Evolutionary conservation across 176 grass and related monocot species (phyloP).

Genomic region (Tillandsia fasciculata): DNA sequence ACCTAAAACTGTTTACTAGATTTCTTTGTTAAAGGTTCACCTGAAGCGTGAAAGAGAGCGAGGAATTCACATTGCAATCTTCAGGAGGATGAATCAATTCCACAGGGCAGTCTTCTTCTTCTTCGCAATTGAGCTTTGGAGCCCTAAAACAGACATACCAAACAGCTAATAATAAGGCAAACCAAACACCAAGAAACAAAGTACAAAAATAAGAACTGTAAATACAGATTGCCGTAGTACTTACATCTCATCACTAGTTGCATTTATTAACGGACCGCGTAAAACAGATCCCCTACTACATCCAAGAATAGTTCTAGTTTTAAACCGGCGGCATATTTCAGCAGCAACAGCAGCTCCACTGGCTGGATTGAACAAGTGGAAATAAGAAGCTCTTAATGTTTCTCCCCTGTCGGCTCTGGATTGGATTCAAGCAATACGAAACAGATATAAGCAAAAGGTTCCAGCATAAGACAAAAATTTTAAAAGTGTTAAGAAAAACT

Average conservation of each 20-base stretch:
- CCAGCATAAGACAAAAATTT: neutral
- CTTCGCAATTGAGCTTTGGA: slow-evolving; percentile 87
- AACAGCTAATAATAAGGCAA: neutral
- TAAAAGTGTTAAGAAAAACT: too few relatives aligned
- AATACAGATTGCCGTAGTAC: slow-evolving; percentile 26
- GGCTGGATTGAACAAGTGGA: slow-evolving; percentile 48
- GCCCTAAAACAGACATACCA: slow-evolving; percentile 48
- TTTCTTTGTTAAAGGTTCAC: too few relatives aligned
- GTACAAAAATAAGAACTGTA: neutral
- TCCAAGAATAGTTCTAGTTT: slow-evolving; percentile 12
- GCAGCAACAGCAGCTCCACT: slow-evolving; percentile 58
- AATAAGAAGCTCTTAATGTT: too few relatives aligned
- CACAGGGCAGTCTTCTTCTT: slow-evolving; percentile 52
- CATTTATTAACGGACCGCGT: slow-evolving; percentile 72
- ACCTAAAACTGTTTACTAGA: too few relatives aligned
- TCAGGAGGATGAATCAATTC: slow-evolving; percentile 97
- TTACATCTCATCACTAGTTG: slow-evolving; percentile 69
- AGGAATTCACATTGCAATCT: neutral
- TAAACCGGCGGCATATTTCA: slow-evolving; percentile 64
- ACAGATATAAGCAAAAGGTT: neutral
- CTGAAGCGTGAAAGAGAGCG: too few relatives aligned
- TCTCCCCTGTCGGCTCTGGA: too few relatives aligned
- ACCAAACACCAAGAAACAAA: neutral
- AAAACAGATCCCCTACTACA: slow-evolving; percentile 48
- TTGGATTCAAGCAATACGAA: too few relatives aligned